Evolutionary conservation across 805 yeast genomes (phyloP).

Genomic region (Pichia thaimueangensis): DNA sequence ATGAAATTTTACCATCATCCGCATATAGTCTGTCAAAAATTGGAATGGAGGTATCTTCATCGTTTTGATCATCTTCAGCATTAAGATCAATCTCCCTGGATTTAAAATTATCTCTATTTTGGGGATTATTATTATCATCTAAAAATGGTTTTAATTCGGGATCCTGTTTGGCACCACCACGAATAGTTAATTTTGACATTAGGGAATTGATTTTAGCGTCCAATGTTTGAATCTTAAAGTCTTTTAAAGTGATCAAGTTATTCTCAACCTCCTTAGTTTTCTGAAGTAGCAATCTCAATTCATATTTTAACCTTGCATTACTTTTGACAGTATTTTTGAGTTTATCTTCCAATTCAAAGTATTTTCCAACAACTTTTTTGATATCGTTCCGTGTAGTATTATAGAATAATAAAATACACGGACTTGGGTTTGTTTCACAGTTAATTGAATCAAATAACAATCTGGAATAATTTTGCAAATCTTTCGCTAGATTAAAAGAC

Average conservation of each 20-base stretch:
- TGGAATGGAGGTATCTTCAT: too few species aligned
- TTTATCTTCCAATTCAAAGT: conserved; percentile 30
- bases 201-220: conserved; percentile 14
- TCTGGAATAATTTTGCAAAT: not conserved
- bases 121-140: not conserved
- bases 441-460: not conserved
- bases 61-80: not conserved
- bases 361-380: conserved; percentile 17
- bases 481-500: conserved; percentile 1
- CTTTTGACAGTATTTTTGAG: conserved; percentile 46
- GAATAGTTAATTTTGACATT: not conserved
- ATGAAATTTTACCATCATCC: conserved; percentile 8
- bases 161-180: not conserved
- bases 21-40: conserved; percentile 6
- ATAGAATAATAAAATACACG: conserved; percentile 5
- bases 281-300: conserved; percentile 49
- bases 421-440: not conserved
- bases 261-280: conserved; percentile 66
- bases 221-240: conserved; percentile 31
- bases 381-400: conserved; percentile 6
- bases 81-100: not conserved
- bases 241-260: conserved; percentile 32
- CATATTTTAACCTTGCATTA: conserved; percentile 59
- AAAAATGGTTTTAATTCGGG: not conserved
- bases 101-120: too few species aligned